Conservation (phyloP, 371 early-diverging fungal genomes). For the Syncephalastrum sp. region DNA sequence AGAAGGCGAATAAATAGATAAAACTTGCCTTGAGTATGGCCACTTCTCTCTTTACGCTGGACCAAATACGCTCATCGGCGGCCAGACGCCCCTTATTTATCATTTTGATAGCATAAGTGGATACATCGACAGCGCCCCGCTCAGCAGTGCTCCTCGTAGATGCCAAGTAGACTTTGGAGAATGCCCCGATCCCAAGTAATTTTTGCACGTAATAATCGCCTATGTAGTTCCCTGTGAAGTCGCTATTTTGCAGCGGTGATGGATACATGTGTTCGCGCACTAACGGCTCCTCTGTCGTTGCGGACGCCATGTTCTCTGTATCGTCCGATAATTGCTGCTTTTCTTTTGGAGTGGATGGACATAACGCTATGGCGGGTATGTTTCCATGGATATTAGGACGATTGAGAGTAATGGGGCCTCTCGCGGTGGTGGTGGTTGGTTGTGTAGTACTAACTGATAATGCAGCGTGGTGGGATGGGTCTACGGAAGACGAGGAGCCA, state of each 20-base stretch:
- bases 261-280: constrained; percentile 21
- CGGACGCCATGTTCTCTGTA: no score
- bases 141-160: constrained; percentile 4
- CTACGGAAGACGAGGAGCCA: no score
- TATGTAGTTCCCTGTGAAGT: constrained; percentile 32
- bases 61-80: constrained; percentile 37
- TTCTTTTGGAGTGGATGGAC: no score
- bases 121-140: neutral
- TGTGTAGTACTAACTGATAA: no score
- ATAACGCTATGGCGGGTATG: no score
- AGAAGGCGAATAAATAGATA: no score
- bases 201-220: constrained; percentile 29
- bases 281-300: no score
- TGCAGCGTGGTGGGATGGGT: no score
- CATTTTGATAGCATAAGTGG: constrained; percentile 38
- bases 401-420: no score
- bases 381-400: no score
- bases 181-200: constrained; percentile 44
- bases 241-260: constrained; percentile 16
- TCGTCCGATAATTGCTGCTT: no score
- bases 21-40: constrained; percentile 36
- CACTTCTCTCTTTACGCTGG: constrained; percentile 49
- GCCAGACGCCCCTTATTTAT: constrained; percentile 38
- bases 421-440: no score
- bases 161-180: constrained; percentile 47